Percentiles rank a stretch among this genome's conserved stretches.
Conservation (phyloP, 306 rosid genomes). For the Oemleria cerasiformis region DNA sequence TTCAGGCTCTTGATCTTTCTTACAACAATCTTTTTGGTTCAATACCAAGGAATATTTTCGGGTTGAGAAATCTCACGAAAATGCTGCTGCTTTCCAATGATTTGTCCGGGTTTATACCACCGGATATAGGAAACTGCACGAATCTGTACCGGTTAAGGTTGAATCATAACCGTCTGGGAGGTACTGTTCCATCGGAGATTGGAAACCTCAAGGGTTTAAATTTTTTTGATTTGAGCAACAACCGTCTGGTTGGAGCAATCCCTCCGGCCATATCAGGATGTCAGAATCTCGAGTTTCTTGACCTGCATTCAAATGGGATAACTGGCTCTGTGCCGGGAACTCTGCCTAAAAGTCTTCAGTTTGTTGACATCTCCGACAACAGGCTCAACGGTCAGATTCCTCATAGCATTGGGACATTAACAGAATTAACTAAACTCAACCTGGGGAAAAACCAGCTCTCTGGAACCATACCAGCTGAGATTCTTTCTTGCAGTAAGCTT, state of each 20-base stretch:
- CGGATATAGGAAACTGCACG: slow-evolving; percentile 74
- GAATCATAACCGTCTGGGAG: slow-evolving; percentile 53
- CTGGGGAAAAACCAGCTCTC: slow-evolving; percentile 60
- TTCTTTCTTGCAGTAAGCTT: slow-evolving; percentile 66
- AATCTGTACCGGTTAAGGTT: slow-evolving; percentile 67
- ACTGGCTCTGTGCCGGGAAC: slow-evolving; percentile 60
- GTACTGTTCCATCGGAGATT: slow-evolving; percentile 75
- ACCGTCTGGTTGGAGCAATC: slow-evolving; percentile 63
- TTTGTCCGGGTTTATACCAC: slow-evolving; percentile 70
- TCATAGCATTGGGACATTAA: slow-evolving; percentile 51
- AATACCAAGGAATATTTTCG: slow-evolving; percentile 59
- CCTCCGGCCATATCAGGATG: slow-evolving; percentile 68
- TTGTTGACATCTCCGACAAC: slow-evolving; percentile 68
- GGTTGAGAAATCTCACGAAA: slow-evolving; percentile 59
- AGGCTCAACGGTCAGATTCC: slow-evolving; percentile 59
- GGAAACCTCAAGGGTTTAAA: slow-evolving; percentile 55
- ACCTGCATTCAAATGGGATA: slow-evolving; percentile 78
- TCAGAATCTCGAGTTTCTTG: slow-evolving; percentile 67
- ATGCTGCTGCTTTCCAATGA: slow-evolving; percentile 68
- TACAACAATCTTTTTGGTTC: slow-evolving; percentile 58
- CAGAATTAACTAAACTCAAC: slow-evolving; percentile 71
- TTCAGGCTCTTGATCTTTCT: slow-evolving; percentile 77
- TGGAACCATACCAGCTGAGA: slow-evolving; percentile 73
- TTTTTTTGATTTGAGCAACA: slow-evolving; percentile 58
- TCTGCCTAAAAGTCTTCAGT: slow-evolving; percentile 67